phyloP scores from a whole-genome alignment of 2,329 filamentous ascomycete genomes.

The Penicillium aurantiogriseum region DNA sequence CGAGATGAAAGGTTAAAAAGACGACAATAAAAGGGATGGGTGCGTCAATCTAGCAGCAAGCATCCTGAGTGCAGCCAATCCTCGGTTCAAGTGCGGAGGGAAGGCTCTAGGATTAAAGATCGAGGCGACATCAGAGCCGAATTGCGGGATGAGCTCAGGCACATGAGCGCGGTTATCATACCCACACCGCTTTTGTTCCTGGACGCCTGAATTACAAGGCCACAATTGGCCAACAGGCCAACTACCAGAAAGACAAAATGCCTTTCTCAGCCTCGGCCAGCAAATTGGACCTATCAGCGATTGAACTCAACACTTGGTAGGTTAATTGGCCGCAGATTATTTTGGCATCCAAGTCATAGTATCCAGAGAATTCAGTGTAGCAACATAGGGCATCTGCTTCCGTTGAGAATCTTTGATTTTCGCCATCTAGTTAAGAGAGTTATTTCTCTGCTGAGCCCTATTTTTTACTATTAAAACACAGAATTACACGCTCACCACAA shows the following conservation, averaged over 20 bases:
- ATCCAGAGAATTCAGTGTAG: not conserved
- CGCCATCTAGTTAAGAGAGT: too few species aligned
- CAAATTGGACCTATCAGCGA: not conserved
- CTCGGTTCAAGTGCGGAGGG: not conserved
- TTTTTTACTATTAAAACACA: too few species aligned
- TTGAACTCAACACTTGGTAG: too few species aligned
- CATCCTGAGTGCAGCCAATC: conserved; percentile 6
- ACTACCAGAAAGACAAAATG: not conserved
- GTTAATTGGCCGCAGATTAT: too few species aligned
- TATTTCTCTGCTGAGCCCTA: too few species aligned
- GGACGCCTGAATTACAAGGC: not conserved
- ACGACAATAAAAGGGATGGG: not conserved
- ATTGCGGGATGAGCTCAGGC: conserved; percentile 9
- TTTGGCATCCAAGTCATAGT: not conserved
- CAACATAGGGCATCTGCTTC: not conserved
- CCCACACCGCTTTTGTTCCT: conserved; percentile 4
- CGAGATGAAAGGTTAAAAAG: not conserved
- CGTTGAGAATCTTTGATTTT: too few species aligned
- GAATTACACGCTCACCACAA: too few species aligned
- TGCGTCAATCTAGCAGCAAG: not conserved
- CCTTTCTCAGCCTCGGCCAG: not conserved
- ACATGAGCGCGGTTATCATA: not conserved
- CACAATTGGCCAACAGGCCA: not conserved
- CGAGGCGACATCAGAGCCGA: not conserved
- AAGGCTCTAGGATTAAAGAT: conserved; percentile 1